A percentile compares a stretch with the other conserved stretches of the same genome.
Evolutionary conservation across 2,329 filamentous ascomycete genomes (phyloP).

Genomic region (Alternaria solani): DNA sequence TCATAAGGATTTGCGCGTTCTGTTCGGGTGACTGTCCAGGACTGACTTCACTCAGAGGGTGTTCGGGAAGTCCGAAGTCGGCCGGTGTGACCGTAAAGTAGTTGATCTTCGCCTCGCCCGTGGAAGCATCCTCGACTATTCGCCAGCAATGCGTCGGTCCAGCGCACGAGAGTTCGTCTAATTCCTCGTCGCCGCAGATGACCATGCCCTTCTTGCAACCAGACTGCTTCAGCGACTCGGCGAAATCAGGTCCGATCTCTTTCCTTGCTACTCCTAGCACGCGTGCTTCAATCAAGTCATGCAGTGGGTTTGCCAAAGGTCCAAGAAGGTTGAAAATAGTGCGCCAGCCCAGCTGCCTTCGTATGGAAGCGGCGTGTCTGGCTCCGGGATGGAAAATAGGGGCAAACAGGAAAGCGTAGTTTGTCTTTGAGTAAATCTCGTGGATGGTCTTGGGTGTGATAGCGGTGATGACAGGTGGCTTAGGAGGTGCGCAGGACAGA

Average conservation of each 20-base stretch:
- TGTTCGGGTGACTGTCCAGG: conserved; percentile 85
- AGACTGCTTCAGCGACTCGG: conserved; percentile 78
- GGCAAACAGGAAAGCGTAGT: conserved; percentile 95
- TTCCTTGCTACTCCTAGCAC: conserved; percentile 91
- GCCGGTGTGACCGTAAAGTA: conserved; percentile 79
- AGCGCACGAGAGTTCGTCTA: conserved; percentile 94
- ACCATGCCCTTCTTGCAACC: conserved; percentile 86
- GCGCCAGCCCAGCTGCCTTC: conserved; percentile 87
- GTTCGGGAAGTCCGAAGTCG: conserved; percentile 84
- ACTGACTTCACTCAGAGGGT: conserved; percentile 79
- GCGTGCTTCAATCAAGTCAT: conserved; percentile 79
- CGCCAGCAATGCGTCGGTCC: conserved; percentile 90
- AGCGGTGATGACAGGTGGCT: conserved; percentile 75
- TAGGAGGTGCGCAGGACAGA: conserved; percentile 76
- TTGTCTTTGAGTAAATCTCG: conserved; percentile 77
- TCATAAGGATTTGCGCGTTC: conserved; percentile 84
- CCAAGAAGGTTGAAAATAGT: conserved; percentile 98
- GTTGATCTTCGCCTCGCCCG: conserved; percentile 67
- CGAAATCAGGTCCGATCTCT: conserved; percentile 87
- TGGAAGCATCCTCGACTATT: conserved; percentile 62
- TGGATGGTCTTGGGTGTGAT: conserved; percentile 76
- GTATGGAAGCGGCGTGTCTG: conserved; percentile 84
- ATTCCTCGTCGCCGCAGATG: conserved; percentile 91
- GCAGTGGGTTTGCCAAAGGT: conserved; percentile 88
- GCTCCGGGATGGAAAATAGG: conserved; percentile 97